Evolutionary conservation across 495 filamentous ascomycete species (phyloP), one percentile per base, ranked within the genome.

Genomic region (Penicillium odoratum): DNA sequence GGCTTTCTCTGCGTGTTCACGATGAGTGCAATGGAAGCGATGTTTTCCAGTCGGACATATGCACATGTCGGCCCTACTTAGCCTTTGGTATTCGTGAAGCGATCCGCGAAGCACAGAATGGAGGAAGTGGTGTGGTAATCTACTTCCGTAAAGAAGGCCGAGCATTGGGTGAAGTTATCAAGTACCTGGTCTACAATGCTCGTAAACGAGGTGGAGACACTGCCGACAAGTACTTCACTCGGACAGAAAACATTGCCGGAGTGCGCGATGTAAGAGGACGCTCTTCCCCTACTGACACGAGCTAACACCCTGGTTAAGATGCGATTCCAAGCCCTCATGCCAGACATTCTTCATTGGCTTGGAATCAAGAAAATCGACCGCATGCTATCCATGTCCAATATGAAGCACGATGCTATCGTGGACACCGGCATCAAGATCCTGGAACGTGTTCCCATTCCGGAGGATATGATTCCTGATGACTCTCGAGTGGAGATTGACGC

Each of bases 311-410:
- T 11, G 7, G 2, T 53, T 10, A 30, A 74, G 71, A 98, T 98
- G 94, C 87, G 94, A 56, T 98, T 98, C 81, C 94, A 98, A 81
- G 92, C 93, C n/a, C 79, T 98, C 56, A 98, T 98, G 94, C 94
- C 94, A 34, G 93, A 97, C 69, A 93, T 98, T 62, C 84, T 98
- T 45, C 94, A 98, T 74, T 98, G 94, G 94, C 83, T 98, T 16
- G 94, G 94, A 58, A 97, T 98, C 67, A 95, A 88, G 74, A 98
- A 98, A 81, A 98, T 98, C 69, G 94, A 98, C 73, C 84, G 92
- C 43, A 98, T 98, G 94, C 81, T 98, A 49, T 95, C 90, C 74
- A 98, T 98, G 94, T 94, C 90, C 69, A 95, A 97, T 76, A 98
- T 98, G 94, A 98, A 98, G 76, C 86, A 98, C 73, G 94, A 98